These are phyloP conservation scores for Dryadomyces quercivorus DNA, from an alignment of 2,329 filamentous ascomycete species.

Conservation along the genomic window DNA sequence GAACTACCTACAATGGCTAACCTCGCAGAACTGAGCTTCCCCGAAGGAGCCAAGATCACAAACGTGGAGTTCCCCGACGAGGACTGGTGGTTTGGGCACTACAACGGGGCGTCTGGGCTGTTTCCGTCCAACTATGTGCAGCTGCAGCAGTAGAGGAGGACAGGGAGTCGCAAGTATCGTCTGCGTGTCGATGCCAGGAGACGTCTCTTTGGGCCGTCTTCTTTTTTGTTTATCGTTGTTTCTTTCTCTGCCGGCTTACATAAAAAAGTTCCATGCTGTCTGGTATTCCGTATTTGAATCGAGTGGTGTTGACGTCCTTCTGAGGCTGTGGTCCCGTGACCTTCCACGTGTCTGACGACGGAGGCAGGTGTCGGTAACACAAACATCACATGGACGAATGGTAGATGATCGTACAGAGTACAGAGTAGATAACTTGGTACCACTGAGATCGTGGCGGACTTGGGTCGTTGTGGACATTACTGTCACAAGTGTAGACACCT, in stretches of 20 bases:
- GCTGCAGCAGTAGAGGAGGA: constrained; percentile 24
- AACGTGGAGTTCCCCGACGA: constrained; percentile 92
- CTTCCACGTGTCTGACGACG: too few species aligned
- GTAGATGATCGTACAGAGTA: too few species aligned
- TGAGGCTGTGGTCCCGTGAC: too few species aligned
- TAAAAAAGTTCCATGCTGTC: constrained; percentile 3
- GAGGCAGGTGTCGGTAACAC: too few species aligned
- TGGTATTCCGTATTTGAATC: too few species aligned
- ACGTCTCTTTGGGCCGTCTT: background rate
- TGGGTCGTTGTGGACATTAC: too few species aligned
- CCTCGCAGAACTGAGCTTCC: constrained; percentile 61
- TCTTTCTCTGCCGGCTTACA: constrained; percentile 1
- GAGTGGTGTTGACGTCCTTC: too few species aligned
- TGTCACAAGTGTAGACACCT: too few species aligned
- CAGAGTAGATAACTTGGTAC: too few species aligned
- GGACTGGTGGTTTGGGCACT: constrained; percentile 96
- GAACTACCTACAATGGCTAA: constrained; percentile 13
- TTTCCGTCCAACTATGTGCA: constrained; percentile 69
- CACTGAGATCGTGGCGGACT: too few species aligned
- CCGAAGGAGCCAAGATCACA: constrained; percentile 73
- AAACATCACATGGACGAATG: too few species aligned
- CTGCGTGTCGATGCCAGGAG: background rate
- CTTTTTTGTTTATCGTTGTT: background rate
- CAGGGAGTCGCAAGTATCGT: too few species aligned
- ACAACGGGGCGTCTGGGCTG: constrained; percentile 65